A percentile compares a stretch with the other conserved stretches of the same genome.
These are phyloP conservation scores for Lipomyces yamadae DNA, from an alignment of 805 yeast species.

Conservation along the genomic window DNA sequence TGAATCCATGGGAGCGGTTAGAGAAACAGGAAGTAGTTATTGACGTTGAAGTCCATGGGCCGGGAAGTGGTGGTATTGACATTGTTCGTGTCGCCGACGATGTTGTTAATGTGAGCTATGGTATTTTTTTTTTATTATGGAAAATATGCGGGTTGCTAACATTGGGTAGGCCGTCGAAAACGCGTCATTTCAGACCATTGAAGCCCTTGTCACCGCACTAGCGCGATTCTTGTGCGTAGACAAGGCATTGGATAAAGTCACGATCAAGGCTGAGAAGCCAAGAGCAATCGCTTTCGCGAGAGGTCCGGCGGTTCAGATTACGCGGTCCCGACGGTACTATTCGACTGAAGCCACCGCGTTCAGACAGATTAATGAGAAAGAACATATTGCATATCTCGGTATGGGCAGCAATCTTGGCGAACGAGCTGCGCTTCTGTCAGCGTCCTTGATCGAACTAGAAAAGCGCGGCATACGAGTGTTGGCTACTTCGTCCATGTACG, in stretches of 20 bases:
- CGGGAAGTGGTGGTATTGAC: conserved; percentile 17
- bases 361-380: background rate
- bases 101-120: conserved; percentile 52
- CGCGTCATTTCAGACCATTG: conserved; percentile 90
- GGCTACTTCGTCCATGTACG: conserved; percentile 76
- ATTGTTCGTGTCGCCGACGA: conserved; percentile 49
- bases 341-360: conserved; percentile 19
- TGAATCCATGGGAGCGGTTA: conserved; percentile 85
- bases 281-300: conserved; percentile 85
- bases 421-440: conserved; percentile 62
- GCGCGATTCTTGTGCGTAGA: conserved; percentile 60
- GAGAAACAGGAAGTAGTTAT: conserved; percentile 75
- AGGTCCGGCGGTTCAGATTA: conserved; percentile 86
- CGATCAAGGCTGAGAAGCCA: conserved; percentile 78
- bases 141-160: background rate
- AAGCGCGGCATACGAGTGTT: conserved; percentile 54
- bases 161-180: conserved; percentile 55
- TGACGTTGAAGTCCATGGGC: conserved; percentile 57
- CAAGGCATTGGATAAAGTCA: conserved; percentile 49
- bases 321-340: conserved; percentile 49
- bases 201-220: conserved; percentile 79
- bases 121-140: background rate
- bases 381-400: conserved; percentile 64
- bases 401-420: conserved; percentile 90
- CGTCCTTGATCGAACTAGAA: conserved; percentile 58